Evolutionary conservation across 805 yeast species (phyloP).

Genomic region (Torulaspora microellipsoides): DNA sequence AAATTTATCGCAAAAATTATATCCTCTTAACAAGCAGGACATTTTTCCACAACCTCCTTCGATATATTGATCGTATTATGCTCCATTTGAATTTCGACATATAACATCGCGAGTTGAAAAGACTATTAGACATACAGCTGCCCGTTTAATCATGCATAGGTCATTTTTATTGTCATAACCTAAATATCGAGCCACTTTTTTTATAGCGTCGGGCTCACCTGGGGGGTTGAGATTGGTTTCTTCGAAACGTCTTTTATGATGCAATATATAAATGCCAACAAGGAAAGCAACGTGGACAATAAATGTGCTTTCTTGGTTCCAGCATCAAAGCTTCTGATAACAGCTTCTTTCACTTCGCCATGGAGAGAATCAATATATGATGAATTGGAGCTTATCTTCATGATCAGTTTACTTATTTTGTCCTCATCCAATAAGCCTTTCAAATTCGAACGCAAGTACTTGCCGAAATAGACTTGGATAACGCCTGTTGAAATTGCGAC

Average conservation of each 20-base stretch:
- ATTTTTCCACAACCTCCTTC: background rate
- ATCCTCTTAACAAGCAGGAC: no score
- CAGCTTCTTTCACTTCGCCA: constrained; percentile 10
- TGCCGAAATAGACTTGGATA: constrained; percentile 11
- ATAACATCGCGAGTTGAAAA: background rate
- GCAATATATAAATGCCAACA: constrained; percentile 9
- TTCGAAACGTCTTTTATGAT: constrained; percentile 9
- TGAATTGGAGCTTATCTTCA: constrained; percentile 12
- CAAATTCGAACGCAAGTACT: constrained; percentile 4
- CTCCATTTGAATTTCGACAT: background rate
- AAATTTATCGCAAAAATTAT: background rate
- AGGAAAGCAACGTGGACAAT: constrained; percentile 10
- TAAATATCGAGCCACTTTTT: background rate
- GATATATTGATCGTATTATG: background rate
- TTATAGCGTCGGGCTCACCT: background rate
- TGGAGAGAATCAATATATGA: constrained; percentile 11
- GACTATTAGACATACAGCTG: background rate
- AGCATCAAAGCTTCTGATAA: constrained; percentile 12
- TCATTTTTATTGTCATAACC: no score
- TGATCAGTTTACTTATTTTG: constrained; percentile 10
- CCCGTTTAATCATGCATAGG: background rate
- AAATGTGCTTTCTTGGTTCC: constrained; percentile 13
- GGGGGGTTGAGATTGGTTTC: constrained; percentile 1
- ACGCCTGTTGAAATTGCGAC: constrained; percentile 28
- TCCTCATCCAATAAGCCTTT: constrained; percentile 9